Evolutionary conservation across 768 basidiomycete species (phyloP).

Genomic region (Boletus barrowsii): DNA sequence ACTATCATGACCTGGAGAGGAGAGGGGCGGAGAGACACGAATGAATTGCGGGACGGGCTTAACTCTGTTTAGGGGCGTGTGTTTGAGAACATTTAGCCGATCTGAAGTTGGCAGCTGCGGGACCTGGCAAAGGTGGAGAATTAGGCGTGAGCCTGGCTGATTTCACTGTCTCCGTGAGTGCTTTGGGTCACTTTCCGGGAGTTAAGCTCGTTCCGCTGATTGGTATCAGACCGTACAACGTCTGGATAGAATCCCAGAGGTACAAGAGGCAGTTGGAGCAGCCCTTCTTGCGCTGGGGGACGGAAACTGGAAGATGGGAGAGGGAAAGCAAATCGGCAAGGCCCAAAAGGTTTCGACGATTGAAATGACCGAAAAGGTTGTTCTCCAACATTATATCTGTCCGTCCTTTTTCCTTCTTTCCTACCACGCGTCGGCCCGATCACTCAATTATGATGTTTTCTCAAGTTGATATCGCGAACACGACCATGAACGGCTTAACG

Average conservation of each 20-base stretch:
- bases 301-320: conserved; percentile 92
- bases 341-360: conserved; percentile 34
- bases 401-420: conserved; percentile 30
- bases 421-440: neutral
- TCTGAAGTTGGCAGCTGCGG: conserved; percentile 59
- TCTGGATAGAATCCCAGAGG: conserved; percentile 65
- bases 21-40: conserved; percentile 44
- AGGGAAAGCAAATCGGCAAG: conserved; percentile 65
- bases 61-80: conserved; percentile 62
- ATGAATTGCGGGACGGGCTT: conserved; percentile 71
- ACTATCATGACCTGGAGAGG: conserved; percentile 54
- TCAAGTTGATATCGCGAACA: conserved; percentile 74
- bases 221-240: conserved; percentile 58
- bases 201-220: neutral
- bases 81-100: conserved; percentile 78
- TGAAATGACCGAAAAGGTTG: conserved; percentile 53
- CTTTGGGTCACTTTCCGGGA: too few relatives aligned
- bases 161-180: conserved; percentile 52
- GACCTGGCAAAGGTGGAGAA: conserved; percentile 51
- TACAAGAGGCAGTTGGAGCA: conserved; percentile 62
- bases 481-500: conserved; percentile 56
- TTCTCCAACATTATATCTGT: conserved; percentile 78
- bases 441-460: neutral
- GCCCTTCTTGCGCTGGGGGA: conserved; percentile 72
- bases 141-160: conserved; percentile 63